Evolutionary conservation across 2,329 filamentous ascomycete genomes (phyloP).

Genomic region (Fusarium sp.): DNA sequence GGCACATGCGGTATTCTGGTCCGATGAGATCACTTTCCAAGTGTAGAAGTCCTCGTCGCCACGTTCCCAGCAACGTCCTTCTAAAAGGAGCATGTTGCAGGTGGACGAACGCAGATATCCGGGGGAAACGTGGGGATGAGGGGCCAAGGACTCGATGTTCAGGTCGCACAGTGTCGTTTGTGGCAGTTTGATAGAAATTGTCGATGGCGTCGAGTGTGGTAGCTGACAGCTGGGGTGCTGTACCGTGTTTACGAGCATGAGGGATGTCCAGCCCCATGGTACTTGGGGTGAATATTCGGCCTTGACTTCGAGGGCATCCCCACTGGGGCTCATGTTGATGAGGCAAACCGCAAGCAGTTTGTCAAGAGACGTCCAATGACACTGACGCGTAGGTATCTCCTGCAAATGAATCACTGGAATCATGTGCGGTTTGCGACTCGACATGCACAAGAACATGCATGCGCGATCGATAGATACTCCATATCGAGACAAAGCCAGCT

Average conservation of each 20-base stretch:
- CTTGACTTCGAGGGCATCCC: background rate
- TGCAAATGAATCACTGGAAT: background rate
- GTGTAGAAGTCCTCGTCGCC: slow-evolving; percentile 7
- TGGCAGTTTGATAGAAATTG: slow-evolving; percentile 4
- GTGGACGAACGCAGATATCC: slow-evolving; percentile 36
- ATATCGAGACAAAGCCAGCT: background rate
- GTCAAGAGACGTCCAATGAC: background rate
- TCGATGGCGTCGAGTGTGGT: background rate
- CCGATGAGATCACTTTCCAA: slow-evolving; percentile 17
- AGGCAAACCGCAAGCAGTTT: background rate
- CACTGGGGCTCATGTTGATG: background rate
- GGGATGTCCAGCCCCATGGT: background rate
- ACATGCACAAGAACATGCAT: slow-evolving; percentile 8
- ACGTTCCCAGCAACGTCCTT: slow-evolving; percentile 4
- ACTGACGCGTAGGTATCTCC: background rate
- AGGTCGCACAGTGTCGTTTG: slow-evolving; percentile 23
- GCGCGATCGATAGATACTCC: background rate
- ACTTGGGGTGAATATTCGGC: background rate
- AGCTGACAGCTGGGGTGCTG: background rate
- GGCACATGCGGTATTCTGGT: background rate
- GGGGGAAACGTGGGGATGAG: slow-evolving; percentile 13
- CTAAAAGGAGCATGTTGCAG: slow-evolving; percentile 39
- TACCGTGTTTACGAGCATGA: slow-evolving; percentile 1
- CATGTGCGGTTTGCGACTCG: background rate
- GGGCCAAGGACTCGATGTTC: slow-evolving; percentile 11